Evolutionary conservation across 2,329 filamentous ascomycete genomes (phyloP).

Genomic region (Aspergillaceae sp.): DNA sequence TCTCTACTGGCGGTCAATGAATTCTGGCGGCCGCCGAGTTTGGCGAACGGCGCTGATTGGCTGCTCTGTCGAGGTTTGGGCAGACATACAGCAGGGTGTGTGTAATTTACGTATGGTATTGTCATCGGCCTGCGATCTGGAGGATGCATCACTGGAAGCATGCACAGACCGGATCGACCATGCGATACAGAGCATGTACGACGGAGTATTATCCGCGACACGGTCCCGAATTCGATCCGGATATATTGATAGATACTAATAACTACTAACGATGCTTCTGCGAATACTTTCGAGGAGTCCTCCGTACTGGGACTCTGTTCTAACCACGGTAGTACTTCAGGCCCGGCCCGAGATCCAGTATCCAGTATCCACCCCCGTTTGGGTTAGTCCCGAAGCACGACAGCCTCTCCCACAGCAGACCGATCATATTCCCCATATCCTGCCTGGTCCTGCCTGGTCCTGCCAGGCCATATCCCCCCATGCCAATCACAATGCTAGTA

Average conservation of each 20-base stretch:
- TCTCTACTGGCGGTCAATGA: slow-evolving; percentile 18
- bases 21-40: slow-evolving; percentile 23
- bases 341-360: background rate
- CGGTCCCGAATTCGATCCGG: too few species aligned
- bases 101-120: background rate
- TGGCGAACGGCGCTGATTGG: slow-evolving; percentile 22
- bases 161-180: too few species aligned
- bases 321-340: background rate
- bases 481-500: background rate
- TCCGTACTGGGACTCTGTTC: too few species aligned
- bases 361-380: background rate
- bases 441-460: too few species aligned
- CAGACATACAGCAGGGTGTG: slow-evolving; percentile 21
- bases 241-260: too few species aligned
- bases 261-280: background rate
- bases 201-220: too few species aligned
- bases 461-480: background rate
- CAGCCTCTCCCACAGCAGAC: background rate
- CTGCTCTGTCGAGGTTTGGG: slow-evolving; percentile 26
- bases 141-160: too few species aligned
- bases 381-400: background rate
- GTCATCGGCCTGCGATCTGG: too few species aligned
- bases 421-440: background rate
- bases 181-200: too few species aligned
- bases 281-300: too few species aligned